A percentile compares a stretch with the other conserved stretches of the same genome.
phyloP scores from a whole-genome alignment of 768 basidiomycete genomes.

The Russula virescens region DNA sequence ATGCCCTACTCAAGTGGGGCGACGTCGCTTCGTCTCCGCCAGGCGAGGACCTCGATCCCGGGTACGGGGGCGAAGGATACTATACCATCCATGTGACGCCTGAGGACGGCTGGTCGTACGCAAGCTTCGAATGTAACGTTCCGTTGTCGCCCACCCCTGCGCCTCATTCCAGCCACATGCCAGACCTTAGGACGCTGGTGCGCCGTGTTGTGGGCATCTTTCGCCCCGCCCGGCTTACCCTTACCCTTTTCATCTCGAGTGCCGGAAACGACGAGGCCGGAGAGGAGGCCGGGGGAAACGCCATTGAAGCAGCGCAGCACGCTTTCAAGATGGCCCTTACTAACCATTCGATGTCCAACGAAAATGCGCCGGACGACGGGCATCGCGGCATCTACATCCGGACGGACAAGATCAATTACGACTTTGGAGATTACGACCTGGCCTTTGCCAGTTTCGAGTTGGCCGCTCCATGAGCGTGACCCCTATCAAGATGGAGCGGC shows the following conservation, averaged over 20 bases:
- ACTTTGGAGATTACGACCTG: slow-evolving; percentile 88
- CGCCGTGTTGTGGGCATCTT: slow-evolving; percentile 90
- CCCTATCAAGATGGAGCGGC: slow-evolving; percentile 5
- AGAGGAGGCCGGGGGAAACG: slow-evolving; percentile 46
- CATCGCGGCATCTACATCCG: slow-evolving; percentile 52
- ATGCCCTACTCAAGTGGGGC: slow-evolving; percentile 74
- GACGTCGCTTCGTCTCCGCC: slow-evolving; percentile 30
- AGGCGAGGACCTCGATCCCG: slow-evolving; percentile 25
- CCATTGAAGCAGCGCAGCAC: slow-evolving; percentile 67
- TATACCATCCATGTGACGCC: slow-evolving; percentile 99
- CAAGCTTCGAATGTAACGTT: slow-evolving; percentile 98
- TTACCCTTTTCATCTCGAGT: slow-evolving; percentile 88
- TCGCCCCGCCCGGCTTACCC: slow-evolving; percentile 74
- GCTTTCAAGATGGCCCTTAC: slow-evolving; percentile 65
- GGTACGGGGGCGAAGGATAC: slow-evolving; percentile 70
- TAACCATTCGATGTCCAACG: slow-evolving; percentile 14
- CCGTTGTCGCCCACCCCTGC: slow-evolving; percentile 47
- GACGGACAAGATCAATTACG: slow-evolving; percentile 98
- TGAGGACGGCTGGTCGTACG: slow-evolving; percentile 97
- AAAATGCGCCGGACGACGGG: slow-evolving; percentile 4
- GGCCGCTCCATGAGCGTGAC: slow-evolving; percentile 26
- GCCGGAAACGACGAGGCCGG: slow-evolving; percentile 40
- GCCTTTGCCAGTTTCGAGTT: slow-evolving; percentile 85
- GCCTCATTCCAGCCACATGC: slow-evolving; percentile 41
- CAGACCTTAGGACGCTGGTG: slow-evolving; percentile 75